These are phyloP conservation scores for Musa itinerans DNA, from an alignment of 176 grass and related monocot species.

Conservation along the genomic window DNA sequence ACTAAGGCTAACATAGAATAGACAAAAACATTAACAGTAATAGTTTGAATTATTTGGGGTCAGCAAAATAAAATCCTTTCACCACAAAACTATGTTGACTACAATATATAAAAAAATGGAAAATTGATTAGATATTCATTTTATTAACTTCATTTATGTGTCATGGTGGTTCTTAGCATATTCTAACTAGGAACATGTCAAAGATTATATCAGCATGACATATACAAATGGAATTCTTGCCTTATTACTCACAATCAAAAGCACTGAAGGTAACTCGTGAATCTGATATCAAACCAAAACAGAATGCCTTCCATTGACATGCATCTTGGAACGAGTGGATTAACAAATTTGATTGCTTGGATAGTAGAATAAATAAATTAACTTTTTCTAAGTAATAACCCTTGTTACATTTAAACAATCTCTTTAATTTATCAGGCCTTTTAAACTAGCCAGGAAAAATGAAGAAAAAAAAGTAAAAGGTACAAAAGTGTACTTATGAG, in stretches of 20 bases:
- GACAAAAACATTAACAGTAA: too few species aligned
- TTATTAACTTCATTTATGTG: neutral
- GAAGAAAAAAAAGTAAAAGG: too few species aligned
- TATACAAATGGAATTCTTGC: too few species aligned
- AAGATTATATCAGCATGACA: neutral
- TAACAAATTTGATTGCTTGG: neutral
- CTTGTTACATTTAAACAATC: neutral
- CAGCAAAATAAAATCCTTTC: neutral
- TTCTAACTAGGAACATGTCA: neutral
- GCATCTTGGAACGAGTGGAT: neutral
- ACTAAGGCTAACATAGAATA: too few species aligned
- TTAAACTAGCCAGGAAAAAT: too few species aligned
- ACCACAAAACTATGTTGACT: neutral
- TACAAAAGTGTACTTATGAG: too few species aligned
- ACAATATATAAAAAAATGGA: neutral
- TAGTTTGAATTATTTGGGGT: too few species aligned
- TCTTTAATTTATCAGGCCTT: too few species aligned
- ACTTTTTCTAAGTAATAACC: neutral
- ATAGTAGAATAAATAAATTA: neutral
- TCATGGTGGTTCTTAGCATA: neutral
- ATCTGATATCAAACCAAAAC: neutral
- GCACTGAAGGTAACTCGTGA: too few species aligned
- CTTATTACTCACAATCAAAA: too few species aligned
- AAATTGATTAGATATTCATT: neutral
- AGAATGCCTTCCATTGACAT: neutral